A percentile compares a stretch with the other conserved stretches of the same genome.
Evolutionary conservation across 495 filamentous ascomycete genomes (phyloP).

Genomic region (Mytilinidion resinicola): DNA sequence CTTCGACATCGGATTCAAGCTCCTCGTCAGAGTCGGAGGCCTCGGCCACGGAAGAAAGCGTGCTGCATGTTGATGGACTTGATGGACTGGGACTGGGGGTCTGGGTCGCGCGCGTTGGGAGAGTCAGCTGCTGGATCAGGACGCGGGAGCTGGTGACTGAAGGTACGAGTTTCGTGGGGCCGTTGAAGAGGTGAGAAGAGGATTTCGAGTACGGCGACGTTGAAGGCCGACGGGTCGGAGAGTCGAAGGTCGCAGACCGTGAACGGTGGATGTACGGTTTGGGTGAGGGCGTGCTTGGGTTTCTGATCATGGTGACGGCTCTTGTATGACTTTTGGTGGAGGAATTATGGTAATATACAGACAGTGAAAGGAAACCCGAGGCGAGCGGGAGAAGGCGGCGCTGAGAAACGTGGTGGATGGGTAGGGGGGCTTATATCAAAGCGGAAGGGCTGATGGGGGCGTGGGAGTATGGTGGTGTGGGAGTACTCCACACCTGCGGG

Average conservation of each 20-base stretch:
- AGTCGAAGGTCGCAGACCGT: not conserved
- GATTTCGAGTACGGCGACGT: not conserved
- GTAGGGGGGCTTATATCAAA: too few species aligned
- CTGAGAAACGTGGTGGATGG: too few species aligned
- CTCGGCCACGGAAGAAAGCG: not conserved
- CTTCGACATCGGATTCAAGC: not conserved
- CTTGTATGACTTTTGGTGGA: not conserved
- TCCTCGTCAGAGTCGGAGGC: not conserved
- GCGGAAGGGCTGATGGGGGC: too few species aligned
- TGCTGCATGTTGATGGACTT: not conserved
- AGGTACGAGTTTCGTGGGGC: not conserved
- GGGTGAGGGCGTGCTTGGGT: not conserved
- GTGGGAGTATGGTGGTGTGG: too few species aligned
- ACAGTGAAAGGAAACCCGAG: too few species aligned
- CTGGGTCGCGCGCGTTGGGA: not conserved
- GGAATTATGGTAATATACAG: too few species aligned
- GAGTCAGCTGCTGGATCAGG: too few species aligned
- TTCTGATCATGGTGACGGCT: not conserved
- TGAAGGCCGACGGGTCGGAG: not conserved
- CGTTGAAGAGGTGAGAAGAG: not conserved
- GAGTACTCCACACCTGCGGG: too few species aligned
- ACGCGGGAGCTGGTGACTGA: too few species aligned
- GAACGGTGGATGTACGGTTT: not conserved
- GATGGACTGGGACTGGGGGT: not conserved
- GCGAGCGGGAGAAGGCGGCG: too few species aligned